Evolutionary conservation across 768 basidiomycete genomes (phyloP).

Genomic region (Lentinula sp.): DNA sequence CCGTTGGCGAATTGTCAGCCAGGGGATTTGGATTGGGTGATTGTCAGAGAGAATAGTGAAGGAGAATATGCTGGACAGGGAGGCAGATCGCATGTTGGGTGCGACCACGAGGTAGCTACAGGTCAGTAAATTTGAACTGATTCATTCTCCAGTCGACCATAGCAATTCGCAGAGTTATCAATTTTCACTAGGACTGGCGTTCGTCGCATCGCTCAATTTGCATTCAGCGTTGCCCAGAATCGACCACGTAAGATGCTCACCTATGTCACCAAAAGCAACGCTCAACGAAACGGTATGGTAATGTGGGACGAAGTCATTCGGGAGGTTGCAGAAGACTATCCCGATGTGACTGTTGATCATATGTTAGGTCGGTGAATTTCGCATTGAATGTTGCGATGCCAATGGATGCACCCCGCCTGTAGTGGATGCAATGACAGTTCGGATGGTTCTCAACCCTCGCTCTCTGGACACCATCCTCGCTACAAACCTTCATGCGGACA

Average conservation of each 20-base stretch:
- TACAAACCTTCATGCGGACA: conserved; percentile 51
- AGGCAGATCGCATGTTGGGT: conserved; percentile 25
- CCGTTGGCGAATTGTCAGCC: conserved; percentile 40
- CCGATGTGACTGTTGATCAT: conserved; percentile 28
- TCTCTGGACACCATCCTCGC: conserved; percentile 51
- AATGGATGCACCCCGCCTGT: not conserved
- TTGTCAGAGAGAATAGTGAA: conserved; percentile 52
- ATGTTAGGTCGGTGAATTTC: not conserved
- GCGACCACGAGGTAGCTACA: conserved; percentile 21
- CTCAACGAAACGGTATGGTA: conserved; percentile 42
- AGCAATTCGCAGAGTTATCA: conserved; percentile 17
- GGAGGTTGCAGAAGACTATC: conserved; percentile 44
- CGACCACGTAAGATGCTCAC: conserved; percentile 45
- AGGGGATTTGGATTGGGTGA: conserved; percentile 42
- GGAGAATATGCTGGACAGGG: conserved; percentile 50
- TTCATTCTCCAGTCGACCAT: not conserved
- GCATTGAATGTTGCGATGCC: not conserved
- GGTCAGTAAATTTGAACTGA: not conserved
- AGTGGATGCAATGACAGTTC: conserved; percentile 15
- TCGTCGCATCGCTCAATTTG: conserved; percentile 43
- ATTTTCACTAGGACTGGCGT: conserved; percentile 46
- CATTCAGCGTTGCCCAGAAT: conserved; percentile 44
- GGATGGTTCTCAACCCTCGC: conserved; percentile 41
- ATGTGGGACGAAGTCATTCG: conserved; percentile 43
- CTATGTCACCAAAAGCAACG: conserved; percentile 48